Base-by-base conservation (phyloP, 2,329 filamentous ascomycete genomes). In the Tolypocladium sp. region DNA sequence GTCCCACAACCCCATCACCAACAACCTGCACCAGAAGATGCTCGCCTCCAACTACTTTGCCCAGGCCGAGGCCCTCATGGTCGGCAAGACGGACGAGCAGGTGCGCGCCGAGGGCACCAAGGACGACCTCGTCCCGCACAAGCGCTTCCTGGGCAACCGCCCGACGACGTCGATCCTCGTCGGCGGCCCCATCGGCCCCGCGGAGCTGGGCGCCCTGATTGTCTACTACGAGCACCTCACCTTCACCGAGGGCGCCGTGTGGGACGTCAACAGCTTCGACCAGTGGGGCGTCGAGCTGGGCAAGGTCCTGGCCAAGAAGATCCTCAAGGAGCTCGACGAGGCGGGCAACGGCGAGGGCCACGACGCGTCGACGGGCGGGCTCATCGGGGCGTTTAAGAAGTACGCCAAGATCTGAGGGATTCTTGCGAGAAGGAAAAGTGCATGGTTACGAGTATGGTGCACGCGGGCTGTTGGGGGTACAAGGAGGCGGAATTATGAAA, bases 181-280 rank as follows among this genome's bases (percentile, higher is more conserved):
- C 1, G 91, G 93, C 52, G 89, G 92, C 68, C 88, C 91, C 80
- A 97, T 99, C 73, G 96, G 94, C 22, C 94, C 94, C 10, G 91
- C 88, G 51, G 92, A 96, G 69, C 85, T 99, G 55, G 94, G 94
- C 71, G 93, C 94, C 4, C 79, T 99, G 68, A 99, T 99, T 68
- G 93, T 92, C 65, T 99, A 97, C 84, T 99, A 99, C 77, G 94
- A 99, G 83, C 94, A 99, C 79, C 79, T 97, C 62, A 97, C 94
- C 59, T 99, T 99, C 76, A 95, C 91, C 42, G 94, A 99, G 79
- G 94, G 94, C 69, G 93, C 92, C 57, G 82, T 99, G 73, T 99
- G 94, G 94, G 96, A 97, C 79, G 96, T 99, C 82, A 99, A 99
- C 85, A 92, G 88, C 71, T 99, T 97, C 73, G 94, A 99, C 79